Evolutionary conservation across 1,284 basidiomycete genomes (phyloP).

Genomic region (Trametes versicolor): DNA sequence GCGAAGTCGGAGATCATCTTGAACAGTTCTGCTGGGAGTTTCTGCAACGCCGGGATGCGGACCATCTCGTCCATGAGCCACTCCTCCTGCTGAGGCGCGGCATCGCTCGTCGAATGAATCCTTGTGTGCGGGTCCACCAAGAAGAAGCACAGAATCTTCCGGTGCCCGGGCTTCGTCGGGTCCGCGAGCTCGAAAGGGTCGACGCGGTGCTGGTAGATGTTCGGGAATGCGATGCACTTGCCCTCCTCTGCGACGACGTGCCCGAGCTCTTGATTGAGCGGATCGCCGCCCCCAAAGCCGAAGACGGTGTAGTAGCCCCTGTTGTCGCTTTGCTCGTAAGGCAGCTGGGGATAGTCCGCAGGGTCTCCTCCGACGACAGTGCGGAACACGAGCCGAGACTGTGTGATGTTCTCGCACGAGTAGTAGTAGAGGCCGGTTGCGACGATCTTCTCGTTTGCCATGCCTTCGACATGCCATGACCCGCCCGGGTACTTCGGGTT

Average conservation of each 20-base stretch:
- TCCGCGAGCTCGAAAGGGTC: constrained; percentile 41
- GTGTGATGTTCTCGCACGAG: constrained; percentile 31
- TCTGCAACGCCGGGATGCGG: neutral
- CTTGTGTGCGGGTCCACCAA: constrained; percentile 40
- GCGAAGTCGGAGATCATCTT: constrained; percentile 15
- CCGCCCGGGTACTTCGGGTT: constrained; percentile 46
- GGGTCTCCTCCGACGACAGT: constrained; percentile 9
- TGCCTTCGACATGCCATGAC: constrained; percentile 49
- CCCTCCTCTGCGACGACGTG: constrained; percentile 17
- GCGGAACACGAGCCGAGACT: constrained; percentile 33
- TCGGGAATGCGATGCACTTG: constrained; percentile 25
- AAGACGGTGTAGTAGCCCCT: constrained; percentile 10
- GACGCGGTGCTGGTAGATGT: constrained; percentile 32
- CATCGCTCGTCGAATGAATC: constrained; percentile 16
- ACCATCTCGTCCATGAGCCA: constrained; percentile 18
- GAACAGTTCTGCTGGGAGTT: constrained; percentile 23
- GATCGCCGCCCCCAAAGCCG: constrained; percentile 4
- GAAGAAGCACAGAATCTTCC: constrained; percentile 45
- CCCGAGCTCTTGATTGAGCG: constrained; percentile 25
- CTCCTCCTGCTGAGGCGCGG: constrained; percentile 19
- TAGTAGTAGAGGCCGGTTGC: constrained; percentile 53
- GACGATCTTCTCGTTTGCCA: constrained; percentile 58
- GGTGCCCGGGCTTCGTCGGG: constrained; percentile 37
- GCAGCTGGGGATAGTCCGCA: constrained; percentile 4
- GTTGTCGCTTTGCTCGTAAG: constrained; percentile 19